Conservation (phyloP, 805 yeast genomes). For the Starmerella apis region DNA sequence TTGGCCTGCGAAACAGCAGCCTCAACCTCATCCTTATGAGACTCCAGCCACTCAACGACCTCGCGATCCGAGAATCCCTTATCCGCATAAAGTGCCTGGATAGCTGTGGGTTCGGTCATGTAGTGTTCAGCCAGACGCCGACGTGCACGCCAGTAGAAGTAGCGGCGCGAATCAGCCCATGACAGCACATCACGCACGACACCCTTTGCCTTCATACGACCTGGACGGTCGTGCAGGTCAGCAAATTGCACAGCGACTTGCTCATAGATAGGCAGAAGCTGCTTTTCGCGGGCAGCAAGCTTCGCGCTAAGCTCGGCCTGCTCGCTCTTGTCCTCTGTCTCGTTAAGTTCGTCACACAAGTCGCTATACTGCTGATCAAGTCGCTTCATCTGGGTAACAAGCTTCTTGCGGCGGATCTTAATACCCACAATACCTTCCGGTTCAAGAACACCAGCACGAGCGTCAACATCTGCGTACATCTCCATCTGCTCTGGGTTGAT, state of each 20-base stretch:
- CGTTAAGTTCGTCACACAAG: constrained; percentile 43
- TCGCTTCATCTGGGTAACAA: constrained; percentile 83
- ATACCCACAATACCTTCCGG: constrained; percentile 99
- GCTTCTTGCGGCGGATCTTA: constrained; percentile 88
- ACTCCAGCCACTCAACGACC: constrained; percentile 55
- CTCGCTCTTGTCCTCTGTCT: constrained; percentile 50
- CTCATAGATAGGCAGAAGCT: constrained; percentile 73
- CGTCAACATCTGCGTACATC: constrained; percentile 93
- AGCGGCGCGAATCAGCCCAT: constrained; percentile 83
- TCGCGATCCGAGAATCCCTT: constrained; percentile 59
- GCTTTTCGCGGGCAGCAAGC: constrained; percentile 67
- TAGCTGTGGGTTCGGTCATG: constrained; percentile 33
- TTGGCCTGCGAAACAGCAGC: constrained; percentile 5
- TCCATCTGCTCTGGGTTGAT: constrained; percentile 97
- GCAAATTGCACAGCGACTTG: constrained; percentile 95
- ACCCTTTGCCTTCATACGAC: constrained; percentile 94
- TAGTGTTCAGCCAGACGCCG: constrained; percentile 91
- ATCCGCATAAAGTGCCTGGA: constrained; percentile 29
- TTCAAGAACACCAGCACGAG: constrained; percentile 96
- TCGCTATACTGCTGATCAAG: constrained; percentile 66
- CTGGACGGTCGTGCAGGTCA: constrained; percentile 93
- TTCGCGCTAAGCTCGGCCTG: constrained; percentile 53
- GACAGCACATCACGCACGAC: constrained; percentile 73
- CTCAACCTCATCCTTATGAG: constrained; percentile 15
- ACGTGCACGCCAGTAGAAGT: constrained; percentile 97